A percentile compares a stretch with the other conserved stretches of the same genome.
Evolutionary conservation across 768 basidiomycete species (phyloP).

Genomic region (Podaxis carcinomalis): DNA sequence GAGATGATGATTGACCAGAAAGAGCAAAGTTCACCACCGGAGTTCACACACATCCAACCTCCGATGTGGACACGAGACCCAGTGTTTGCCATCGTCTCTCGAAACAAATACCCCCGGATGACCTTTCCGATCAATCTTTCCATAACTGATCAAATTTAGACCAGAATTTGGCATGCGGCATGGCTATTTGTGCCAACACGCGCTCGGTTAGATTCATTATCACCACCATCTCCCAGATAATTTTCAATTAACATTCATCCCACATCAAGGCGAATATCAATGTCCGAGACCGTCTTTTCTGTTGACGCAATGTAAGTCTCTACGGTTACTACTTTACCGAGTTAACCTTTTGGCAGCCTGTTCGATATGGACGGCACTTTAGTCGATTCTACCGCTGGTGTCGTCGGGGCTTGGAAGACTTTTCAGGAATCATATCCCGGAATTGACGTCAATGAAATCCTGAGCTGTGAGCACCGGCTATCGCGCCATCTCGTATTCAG

Average conservation of each 20-base stretch:
- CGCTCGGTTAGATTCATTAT: conserved; percentile 10
- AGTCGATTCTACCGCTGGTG: conserved; percentile 79
- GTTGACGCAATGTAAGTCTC: conserved; percentile 41
- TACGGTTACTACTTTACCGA: conserved; percentile 16
- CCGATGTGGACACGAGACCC: conserved; percentile 15
- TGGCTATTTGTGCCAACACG: not conserved
- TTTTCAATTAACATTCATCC: conserved; percentile 1
- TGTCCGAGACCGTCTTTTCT: conserved; percentile 30
- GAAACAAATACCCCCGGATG: conserved; percentile 28
- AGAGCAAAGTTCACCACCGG: conserved; percentile 17
- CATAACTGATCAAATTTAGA: not conserved
- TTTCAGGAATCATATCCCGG: conserved; percentile 67
- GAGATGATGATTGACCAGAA: conserved; percentile 14
- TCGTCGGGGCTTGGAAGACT: conserved; percentile 78
- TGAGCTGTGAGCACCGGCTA: conserved; percentile 48
- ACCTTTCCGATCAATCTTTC: conserved; percentile 7
- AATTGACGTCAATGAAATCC: conserved; percentile 56
- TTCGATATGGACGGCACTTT: conserved; percentile 87
- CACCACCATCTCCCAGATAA: conserved; percentile 9
- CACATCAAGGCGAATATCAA: conserved; percentile 15
- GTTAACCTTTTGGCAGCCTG: conserved; percentile 37
- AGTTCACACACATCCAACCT: conserved; percentile 16
- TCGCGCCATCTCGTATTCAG: conserved; percentile 3
- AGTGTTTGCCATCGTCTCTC: conserved; percentile 36
- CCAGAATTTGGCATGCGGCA: not conserved